Evolutionary conservation across 2,329 filamentous ascomycete species (phyloP), one percentile per base, ranked within the genome.

Genomic region (Fusarium nodosum): DNA sequence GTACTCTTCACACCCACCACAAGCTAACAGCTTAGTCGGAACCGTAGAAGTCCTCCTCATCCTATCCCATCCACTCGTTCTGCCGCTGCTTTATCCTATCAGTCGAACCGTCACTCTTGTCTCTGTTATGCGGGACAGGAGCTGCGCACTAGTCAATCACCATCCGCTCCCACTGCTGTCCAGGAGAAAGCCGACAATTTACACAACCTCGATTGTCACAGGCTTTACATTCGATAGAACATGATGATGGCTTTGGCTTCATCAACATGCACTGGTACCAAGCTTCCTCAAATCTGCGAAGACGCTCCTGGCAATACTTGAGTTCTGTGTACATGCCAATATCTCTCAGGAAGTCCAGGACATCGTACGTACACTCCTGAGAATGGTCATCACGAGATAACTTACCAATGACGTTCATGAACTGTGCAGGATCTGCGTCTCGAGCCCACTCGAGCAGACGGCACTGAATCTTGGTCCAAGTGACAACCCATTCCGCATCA

Each of bases 271-370:
- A 76, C 54, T 77, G 64, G 39, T 63, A 71, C 69, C 68, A 74
- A 15, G 69, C 75, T 15, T 70, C 69, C 26, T 76, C 75, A 5
- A 65, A 64, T 36, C 63, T 56, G 13, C 56, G 30, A 13, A 81
- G 47, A 16, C 69, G 69, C 24, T 70, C 68, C 34, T 75, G 68
- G n/a, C 73, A 76, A 22, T 61, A 26, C n/a, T 60, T 55, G 28
- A 78, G 74, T 68, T 80, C 78, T 0, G 66, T 45, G n/a, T 69
- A 71, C 38, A 80, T 26, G 2, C 79, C 75, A 0, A 81, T 45
- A 26, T 81, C 79, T 18, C 75, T 73, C 2, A 82, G 65, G 10
- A 82, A 70, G 53, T 80, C 78, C 4, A 79, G 68, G 7, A 80
- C 73, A 53, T 82, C 79, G 54, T 80, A 81, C 33, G 71, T 56